A percentile compares a stretch with the other conserved stretches of the same genome.
These are phyloP conservation scores for Trifolium fragiferum DNA, from an alignment of 306 rosid genomes.

Conservation along the genomic window DNA sequence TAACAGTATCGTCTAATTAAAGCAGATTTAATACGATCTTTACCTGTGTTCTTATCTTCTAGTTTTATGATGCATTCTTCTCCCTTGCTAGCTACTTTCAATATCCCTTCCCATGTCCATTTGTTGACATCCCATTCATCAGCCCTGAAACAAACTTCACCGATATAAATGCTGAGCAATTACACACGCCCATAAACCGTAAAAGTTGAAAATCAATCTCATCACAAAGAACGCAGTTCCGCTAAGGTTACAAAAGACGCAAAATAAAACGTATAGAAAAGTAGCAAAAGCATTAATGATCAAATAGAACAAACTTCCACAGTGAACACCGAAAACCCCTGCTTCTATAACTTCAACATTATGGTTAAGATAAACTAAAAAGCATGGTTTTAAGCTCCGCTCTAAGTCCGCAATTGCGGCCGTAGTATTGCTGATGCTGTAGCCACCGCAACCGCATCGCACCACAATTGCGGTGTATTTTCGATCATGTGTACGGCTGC, in stretches of 20 bases:
- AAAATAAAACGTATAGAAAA: constrained; percentile 5
- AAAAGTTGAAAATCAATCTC: constrained; percentile 30
- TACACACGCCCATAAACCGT: constrained; percentile 26
- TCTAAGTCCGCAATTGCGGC: too few species aligned
- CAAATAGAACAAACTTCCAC: constrained; percentile 19
- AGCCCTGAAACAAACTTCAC: constrained; percentile 75
- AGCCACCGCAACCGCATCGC: too few species aligned
- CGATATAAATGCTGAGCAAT: constrained; percentile 38
- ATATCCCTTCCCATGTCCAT: constrained; percentile 93
- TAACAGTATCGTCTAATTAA: constrained; percentile 18
- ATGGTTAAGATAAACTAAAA: constrained; percentile 24
- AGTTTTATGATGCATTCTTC: constrained; percentile 92
- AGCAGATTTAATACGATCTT: constrained; percentile 45
- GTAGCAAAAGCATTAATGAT: neutral
- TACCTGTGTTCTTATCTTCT: constrained; percentile 90
- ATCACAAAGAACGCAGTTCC: constrained; percentile 29
- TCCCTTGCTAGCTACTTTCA: constrained; percentile 88
- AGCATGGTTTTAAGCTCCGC: neutral
- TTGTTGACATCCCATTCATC: constrained; percentile 99
- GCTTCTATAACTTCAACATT: constrained; percentile 31
- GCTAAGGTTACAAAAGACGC: constrained; percentile 7
- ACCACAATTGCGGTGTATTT: too few species aligned
- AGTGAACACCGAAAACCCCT: neutral
- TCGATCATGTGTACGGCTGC: too few species aligned
- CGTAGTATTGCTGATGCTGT: too few species aligned